Conservation (phyloP, 495 filamentous ascomycete genomes). For the Clavariopsis aquatica region DNA sequence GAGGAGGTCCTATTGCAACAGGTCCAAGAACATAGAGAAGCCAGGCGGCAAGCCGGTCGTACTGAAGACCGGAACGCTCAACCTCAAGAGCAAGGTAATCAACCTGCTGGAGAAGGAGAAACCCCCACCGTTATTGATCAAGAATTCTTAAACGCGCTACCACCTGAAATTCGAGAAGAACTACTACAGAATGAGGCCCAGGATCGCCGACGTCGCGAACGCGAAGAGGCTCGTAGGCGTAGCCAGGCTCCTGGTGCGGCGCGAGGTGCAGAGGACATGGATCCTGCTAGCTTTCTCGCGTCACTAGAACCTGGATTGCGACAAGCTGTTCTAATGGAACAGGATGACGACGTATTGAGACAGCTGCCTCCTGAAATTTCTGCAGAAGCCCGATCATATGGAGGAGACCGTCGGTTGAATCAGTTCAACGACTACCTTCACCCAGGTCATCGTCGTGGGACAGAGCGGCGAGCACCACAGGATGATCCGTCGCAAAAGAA, state of each 20-base stretch:
- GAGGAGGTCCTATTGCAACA: constrained; percentile 94
- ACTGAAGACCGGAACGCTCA: neutral
- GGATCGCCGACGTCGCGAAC: constrained; percentile 86
- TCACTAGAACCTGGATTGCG: constrained; percentile 84
- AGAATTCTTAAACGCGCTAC: constrained; percentile 92
- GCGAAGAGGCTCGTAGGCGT: constrained; percentile 67
- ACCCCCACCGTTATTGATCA: constrained; percentile 84
- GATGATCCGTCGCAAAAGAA: constrained; percentile 46
- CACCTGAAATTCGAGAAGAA: constrained; percentile 84
- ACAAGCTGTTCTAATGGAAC: constrained; percentile 83
- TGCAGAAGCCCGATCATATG: constrained; percentile 76
- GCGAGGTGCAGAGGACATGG: constrained; percentile 77
- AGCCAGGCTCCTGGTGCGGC: constrained; percentile 54
- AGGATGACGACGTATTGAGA: constrained; percentile 83
- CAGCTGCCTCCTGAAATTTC: constrained; percentile 83
- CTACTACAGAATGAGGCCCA: constrained; percentile 84
- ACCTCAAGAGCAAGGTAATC: neutral
- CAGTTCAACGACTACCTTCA: constrained; percentile 60
- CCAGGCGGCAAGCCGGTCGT: neutral
- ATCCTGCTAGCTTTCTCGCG: constrained; percentile 86
- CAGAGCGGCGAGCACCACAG: constrained; percentile 18
- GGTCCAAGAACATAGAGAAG: constrained; percentile 68
- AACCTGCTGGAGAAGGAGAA: constrained; percentile 56
- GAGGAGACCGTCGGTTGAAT: constrained; percentile 59
- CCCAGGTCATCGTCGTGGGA: constrained; percentile 44